phyloP scores from a whole-genome alignment of 352 stramenopile species.

The Aphanomyces stellatus region DNA sequence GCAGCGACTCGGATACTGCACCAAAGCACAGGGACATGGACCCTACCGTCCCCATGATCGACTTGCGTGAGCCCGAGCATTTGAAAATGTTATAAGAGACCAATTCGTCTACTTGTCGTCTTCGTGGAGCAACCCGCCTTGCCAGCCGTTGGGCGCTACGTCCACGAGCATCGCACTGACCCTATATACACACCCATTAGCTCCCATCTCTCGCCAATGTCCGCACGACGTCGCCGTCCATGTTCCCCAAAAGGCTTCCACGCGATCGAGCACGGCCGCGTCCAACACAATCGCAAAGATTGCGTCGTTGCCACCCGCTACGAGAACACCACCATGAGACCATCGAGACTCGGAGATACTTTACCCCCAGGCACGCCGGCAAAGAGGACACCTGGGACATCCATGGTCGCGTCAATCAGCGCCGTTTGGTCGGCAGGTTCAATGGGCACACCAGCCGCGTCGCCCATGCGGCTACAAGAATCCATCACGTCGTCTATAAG shows the following conservation, averaged over 20 bases:
- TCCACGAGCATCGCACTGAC: conserved; percentile 14
- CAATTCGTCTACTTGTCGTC: background rate
- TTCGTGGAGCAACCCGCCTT: background rate
- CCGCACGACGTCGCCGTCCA: conserved; percentile 41
- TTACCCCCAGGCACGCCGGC: conserved; percentile 89
- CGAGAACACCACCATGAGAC: too few species aligned
- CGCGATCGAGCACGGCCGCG: conserved; percentile 31
- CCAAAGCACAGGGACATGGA: too few species aligned
- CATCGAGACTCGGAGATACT: background rate
- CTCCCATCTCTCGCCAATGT: too few species aligned
- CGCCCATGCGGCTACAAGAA: conserved; percentile 79
- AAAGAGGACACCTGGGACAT: conserved; percentile 89
- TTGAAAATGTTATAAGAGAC: background rate
- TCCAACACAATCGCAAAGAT: conserved; percentile 89
- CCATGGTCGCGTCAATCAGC: conserved; percentile 89
- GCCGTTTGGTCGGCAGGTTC: conserved; percentile 88
- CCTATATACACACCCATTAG: background rate
- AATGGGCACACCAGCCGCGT: conserved; percentile 82
- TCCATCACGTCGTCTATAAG: too few species aligned
- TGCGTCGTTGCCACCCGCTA: conserved; percentile 94
- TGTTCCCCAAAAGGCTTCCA: conserved; percentile 68
- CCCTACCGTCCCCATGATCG: background rate
- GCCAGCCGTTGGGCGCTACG: conserved; percentile 1
- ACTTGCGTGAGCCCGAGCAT: background rate
- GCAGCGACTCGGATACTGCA: too few species aligned